Conservation (phyloP, 495 filamentous ascomycete genomes). For the Penicillium silybi region DNA sequence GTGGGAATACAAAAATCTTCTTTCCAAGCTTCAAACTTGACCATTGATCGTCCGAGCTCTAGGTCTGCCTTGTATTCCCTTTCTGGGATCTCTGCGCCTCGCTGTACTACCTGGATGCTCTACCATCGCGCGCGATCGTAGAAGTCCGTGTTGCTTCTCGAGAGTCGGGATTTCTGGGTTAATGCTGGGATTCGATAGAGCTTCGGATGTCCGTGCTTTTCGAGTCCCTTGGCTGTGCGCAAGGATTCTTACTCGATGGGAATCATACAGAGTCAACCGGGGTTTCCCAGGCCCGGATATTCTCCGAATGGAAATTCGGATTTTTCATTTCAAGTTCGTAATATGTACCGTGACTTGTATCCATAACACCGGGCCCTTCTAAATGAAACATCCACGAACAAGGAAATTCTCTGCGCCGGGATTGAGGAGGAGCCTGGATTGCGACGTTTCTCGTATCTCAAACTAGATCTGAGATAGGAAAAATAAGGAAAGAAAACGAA, state of each 20-base stretch:
- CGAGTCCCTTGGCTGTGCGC: background rate
- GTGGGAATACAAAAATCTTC: constrained; percentile 9
- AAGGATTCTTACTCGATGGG: background rate
- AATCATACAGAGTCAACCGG: background rate
- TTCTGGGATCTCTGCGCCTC: background rate
- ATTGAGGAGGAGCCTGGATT: constrained; percentile 9
- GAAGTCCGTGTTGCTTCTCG: background rate
- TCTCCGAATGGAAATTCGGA: background rate
- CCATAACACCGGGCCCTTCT: background rate
- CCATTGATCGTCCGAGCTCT: background rate
- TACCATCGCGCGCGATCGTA: background rate
- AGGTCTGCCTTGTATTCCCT: constrained; percentile 1
- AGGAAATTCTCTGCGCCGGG: constrained; percentile 1
- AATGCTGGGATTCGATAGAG: background rate
- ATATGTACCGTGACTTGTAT: background rate
- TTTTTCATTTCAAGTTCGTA: background rate
- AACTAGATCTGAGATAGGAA: constrained; percentile 11
- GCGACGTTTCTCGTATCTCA: constrained; percentile 10
- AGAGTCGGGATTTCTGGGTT: background rate
- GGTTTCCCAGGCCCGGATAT: background rate
- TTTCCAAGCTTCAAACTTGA: background rate
- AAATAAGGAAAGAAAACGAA: background rate
- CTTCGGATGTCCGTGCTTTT: background rate
- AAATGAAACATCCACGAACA: background rate
- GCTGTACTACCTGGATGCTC: background rate